Base-by-base conservation (phyloP, 2,329 filamentous ascomycete genomes). In the Trichoderma gracile region DNA sequence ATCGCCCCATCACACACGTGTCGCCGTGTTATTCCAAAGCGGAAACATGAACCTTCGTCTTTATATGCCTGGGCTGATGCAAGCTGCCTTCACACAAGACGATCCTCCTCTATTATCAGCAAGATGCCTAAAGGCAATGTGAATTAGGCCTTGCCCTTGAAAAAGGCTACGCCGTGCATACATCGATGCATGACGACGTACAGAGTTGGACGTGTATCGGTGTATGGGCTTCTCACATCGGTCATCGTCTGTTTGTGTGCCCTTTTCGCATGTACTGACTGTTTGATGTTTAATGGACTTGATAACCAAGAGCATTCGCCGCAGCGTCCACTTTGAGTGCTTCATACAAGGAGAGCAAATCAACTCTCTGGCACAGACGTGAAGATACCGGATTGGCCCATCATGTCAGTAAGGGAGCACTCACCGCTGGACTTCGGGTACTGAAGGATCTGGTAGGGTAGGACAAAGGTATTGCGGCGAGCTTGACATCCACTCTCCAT, bases 401-500 rank as follows among this genome's bases (percentile, higher is more conserved):
- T 43, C 10, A 25, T 21, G 42, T 10, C 23, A 45, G 21, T 23
- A 46, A 12, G 47, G 14, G 5, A 27, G 30, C 14, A 43, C 38
- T 52, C 46, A 52, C 47, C 57, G 46, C 57, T 23, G 38, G 21
- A n/a, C 52, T 52, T n/a, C 33, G 33, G 46, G 21, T 19, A n/a
- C 38, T n/a, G 38, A 33, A 60, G 47, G 57, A 52, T 45, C 47
- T 5, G 25, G 38, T 46, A 19, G 33, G 46, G 57, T 52, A 60
- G 47, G 33, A 60, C 57, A 52, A 17, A 52, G 38, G 21, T 52
- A 45, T 23, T 33, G 23, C 47, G n/a, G 57, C 47, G 12, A 27
- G 23, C 47, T 43, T n/a, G 23, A 52, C 47, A 43, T 45, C 47
- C 57, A 52, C 40, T 60, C 47, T 52, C 57, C 47, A 23, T 60